Conservation (phyloP, 2,329 filamentous ascomycete species). For the Akanthomyces dipterigenus region DNA sequence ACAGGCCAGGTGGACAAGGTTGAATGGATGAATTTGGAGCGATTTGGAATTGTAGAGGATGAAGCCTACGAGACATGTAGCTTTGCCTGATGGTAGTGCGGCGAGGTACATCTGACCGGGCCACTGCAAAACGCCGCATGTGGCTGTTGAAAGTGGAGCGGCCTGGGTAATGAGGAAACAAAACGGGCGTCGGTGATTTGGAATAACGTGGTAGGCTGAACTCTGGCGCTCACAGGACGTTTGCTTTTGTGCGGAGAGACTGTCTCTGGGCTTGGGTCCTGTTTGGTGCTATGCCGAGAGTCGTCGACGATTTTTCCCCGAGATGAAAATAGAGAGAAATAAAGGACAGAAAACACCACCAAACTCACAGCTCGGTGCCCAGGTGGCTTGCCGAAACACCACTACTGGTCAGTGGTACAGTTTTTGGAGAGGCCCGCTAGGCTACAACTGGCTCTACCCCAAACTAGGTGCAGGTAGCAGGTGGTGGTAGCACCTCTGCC, state of each 20-base stretch:
- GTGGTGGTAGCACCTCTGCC: too few species aligned
- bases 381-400: too few species aligned
- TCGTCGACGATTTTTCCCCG: too few species aligned
- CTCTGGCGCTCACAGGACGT: too few species aligned
- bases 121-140: neutral
- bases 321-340: too few species aligned
- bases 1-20: too few species aligned
- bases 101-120: neutral
- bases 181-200: neutral
- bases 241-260: neutral
- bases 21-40: neutral
- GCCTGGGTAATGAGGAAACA: neutral
- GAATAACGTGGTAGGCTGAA: neutral
- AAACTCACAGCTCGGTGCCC: too few species aligned
- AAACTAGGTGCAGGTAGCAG: too few species aligned
- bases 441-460: neutral
- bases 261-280: neutral
- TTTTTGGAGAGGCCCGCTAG: neutral
- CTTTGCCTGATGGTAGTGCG: neutral
- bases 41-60: neutral
- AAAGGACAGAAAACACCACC: too few species aligned
- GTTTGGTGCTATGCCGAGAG: too few species aligned
- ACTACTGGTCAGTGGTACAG: too few species aligned
- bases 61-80: neutral
- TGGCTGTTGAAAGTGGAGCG: slow-evolving; percentile 4